These are phyloP conservation scores for Pezicula carpinea DNA, from an alignment of 2,329 filamentous ascomycete species.

Conservation along the genomic window DNA sequence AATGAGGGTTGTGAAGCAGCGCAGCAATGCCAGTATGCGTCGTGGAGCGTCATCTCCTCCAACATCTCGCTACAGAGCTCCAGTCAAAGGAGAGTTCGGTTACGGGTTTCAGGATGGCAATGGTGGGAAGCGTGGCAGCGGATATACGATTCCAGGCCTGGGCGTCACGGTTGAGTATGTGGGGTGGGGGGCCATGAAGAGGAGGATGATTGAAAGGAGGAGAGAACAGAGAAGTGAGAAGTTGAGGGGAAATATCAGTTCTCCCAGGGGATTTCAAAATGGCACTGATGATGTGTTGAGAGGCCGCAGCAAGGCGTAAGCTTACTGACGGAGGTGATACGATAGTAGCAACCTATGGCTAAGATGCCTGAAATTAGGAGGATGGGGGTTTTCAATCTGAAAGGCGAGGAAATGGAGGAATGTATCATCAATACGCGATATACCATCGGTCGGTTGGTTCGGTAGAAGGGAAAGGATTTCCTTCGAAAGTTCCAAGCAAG, in stretches of 20 bases:
- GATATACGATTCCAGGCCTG: conserved; percentile 24
- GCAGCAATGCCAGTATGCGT: conserved; percentile 35
- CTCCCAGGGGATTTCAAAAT: conserved; percentile 38
- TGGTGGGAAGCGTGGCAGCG: conserved; percentile 12
- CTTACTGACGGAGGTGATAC: neutral
- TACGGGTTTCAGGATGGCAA: conserved; percentile 26
- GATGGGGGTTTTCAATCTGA: no score
- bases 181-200: conserved; percentile 46
- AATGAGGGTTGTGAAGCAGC: conserved; percentile 50
- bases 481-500: neutral
- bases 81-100: conserved; percentile 15
- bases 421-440: neutral
- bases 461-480: neutral
- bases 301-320: conserved; percentile 2
- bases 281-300: conserved; percentile 27
- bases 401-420: neutral
- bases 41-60: conserved; percentile 10
- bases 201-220: conserved; percentile 52
- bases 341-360: neutral
- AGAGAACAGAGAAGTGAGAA: conserved; percentile 55
- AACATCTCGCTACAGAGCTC: conserved; percentile 1
- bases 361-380: neutral
- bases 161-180: conserved; percentile 45
- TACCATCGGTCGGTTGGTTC: neutral
- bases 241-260: conserved; percentile 56